Base-by-base conservation (phyloP, 2,329 filamentous ascomycete genomes). In the Exophiala phaeomuriformis region DNA sequence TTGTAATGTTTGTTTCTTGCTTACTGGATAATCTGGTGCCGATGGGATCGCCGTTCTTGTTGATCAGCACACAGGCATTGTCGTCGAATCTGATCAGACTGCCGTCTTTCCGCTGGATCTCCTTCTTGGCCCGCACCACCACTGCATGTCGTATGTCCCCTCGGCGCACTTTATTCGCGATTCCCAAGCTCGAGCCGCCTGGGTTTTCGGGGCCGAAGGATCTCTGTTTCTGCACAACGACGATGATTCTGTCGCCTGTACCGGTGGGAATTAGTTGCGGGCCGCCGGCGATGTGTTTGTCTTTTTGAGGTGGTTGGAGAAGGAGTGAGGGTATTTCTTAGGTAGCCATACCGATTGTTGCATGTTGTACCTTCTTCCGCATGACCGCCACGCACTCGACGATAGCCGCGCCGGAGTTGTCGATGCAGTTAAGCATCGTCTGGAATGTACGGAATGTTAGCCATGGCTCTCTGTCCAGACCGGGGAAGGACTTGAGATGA, bases 361-460 rank as follows among this genome's bases (percentile, higher is more conserved):
- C 93, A 66, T 71, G 66, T 47, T 85, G 82, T 63, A 83, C 78
- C 76, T 96, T 95, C 76, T 91, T 93, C 67, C 88, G 88, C 66
- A 98, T 77, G 59, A 97, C 86, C 69, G 91, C 86, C 70, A 86
- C 88, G 75, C 93, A 98, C 77, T 98, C 93, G 74, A 97, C 93
- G 63, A 98, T 79, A 65, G 93, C 90, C 64, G 93, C 93, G 69
- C 93, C 93, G 62, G 93, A 97, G 78, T 96, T 98, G 85, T 98
- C 93, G 82, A 98, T 97, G 84, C 93, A 97, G 75, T 93, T 96
- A 66, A 98, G 82, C 82, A 98, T 89, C 69, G 90, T 87, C 93
- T 96, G 64, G 33, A 40, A 10, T n/a, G n/a, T n/a, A n/a, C n/a
- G 36, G 29, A 8, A n/a, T 9, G 44, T 47, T 36, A 47, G n/a